Conservation (phyloP, 805 yeast genomes). For the Maudiozyma bulderi region DNA sequence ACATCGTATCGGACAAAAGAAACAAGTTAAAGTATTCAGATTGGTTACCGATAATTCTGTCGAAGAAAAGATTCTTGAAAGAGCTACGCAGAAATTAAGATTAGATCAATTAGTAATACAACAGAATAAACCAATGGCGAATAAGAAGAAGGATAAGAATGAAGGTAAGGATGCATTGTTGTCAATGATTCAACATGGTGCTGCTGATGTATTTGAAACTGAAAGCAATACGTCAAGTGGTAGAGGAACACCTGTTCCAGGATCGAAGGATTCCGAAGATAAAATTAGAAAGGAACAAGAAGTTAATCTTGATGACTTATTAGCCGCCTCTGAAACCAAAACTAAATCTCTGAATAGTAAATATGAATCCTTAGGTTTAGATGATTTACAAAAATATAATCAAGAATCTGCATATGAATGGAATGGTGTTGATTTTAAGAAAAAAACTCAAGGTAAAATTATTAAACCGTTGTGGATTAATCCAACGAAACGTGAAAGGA, state of each 20-base stretch:
- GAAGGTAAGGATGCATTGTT: slow-evolving; percentile 60
- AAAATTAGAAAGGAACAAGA: slow-evolving; percentile 24
- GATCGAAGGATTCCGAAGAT: slow-evolving; percentile 14
- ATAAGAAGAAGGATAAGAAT: slow-evolving; percentile 21
- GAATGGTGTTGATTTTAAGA: slow-evolving; percentile 78
- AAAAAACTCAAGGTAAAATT: slow-evolving; percentile 42
- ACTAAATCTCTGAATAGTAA: slow-evolving; percentile 53
- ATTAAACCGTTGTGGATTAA: slow-evolving; percentile 61
- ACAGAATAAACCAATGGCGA: slow-evolving; percentile 44
- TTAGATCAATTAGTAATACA: slow-evolving; percentile 77
- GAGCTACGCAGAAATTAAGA: slow-evolving; percentile 73
- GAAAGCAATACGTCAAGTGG: slow-evolving; percentile 9
- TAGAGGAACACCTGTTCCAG: slow-evolving; percentile 21
- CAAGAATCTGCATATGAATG: slow-evolving; percentile 75
- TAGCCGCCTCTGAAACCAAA: slow-evolving; percentile 51
- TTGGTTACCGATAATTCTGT: slow-evolving; percentile 74
- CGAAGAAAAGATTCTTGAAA: slow-evolving; percentile 71
- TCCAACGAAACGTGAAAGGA: slow-evolving; percentile 77
- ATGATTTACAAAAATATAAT: slow-evolving; percentile 68
- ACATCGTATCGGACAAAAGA: slow-evolving; percentile 79
- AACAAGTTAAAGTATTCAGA: slow-evolving; percentile 72
- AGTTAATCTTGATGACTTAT: slow-evolving; percentile 49
- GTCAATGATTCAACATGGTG: slow-evolving; percentile 79
- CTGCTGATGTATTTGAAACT: slow-evolving; percentile 45
- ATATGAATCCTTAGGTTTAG: slow-evolving; percentile 60